Percentiles rank a stretch among this genome's conserved stretches.
Evolutionary conservation across 257 asterid species (phyloP).

Genomic region (Gentiana straminea): DNA sequence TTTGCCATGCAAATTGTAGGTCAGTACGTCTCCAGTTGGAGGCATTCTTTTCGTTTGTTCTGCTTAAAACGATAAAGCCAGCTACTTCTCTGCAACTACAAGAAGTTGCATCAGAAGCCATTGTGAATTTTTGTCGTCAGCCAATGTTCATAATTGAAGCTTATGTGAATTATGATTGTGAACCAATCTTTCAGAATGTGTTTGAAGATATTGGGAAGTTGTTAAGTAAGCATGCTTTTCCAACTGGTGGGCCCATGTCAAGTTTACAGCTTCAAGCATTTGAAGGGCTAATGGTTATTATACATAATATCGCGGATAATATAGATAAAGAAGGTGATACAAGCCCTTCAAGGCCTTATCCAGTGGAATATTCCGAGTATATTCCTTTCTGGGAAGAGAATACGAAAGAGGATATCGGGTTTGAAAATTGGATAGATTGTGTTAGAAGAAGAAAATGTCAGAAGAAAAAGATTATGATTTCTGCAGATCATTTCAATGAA

Average conservation of each 20-base stretch:
- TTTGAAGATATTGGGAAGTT: conserved; percentile 72
- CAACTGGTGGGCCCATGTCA: conserved; percentile 40
- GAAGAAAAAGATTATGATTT: conserved; percentile 61
- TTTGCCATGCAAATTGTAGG: conserved; percentile 27
- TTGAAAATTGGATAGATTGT: conserved; percentile 53
- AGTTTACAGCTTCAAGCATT: conserved; percentile 79
- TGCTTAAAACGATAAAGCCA: conserved; percentile 42
- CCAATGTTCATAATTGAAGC: conserved; percentile 55
- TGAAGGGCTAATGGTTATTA: conserved; percentile 58
- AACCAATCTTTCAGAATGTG: conserved; percentile 59
- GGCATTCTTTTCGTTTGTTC: conserved; percentile 65
- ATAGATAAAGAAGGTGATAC: conserved; percentile 65
- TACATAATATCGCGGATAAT: conserved; percentile 73
- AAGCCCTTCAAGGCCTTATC: conserved; percentile 54
- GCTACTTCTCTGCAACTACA: conserved; percentile 50
- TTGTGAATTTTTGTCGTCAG: conserved; percentile 79
- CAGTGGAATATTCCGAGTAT: conserved; percentile 53
- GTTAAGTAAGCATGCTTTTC: conserved; percentile 81
- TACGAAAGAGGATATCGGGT: conserved; percentile 24
- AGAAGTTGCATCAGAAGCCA: conserved; percentile 79
- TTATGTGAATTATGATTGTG: conserved; percentile 77
- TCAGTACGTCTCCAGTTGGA: conserved; percentile 78
- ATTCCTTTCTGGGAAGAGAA: conserved; percentile 85
- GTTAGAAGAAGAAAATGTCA: conserved; percentile 66
- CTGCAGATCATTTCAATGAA: conserved; percentile 74